A percentile compares a stretch with the other conserved stretches of the same genome.
These are phyloP conservation scores for Aspergillus funiculosus DNA, from an alignment of 495 filamentous ascomycete species.

Conservation along the genomic window DNA sequence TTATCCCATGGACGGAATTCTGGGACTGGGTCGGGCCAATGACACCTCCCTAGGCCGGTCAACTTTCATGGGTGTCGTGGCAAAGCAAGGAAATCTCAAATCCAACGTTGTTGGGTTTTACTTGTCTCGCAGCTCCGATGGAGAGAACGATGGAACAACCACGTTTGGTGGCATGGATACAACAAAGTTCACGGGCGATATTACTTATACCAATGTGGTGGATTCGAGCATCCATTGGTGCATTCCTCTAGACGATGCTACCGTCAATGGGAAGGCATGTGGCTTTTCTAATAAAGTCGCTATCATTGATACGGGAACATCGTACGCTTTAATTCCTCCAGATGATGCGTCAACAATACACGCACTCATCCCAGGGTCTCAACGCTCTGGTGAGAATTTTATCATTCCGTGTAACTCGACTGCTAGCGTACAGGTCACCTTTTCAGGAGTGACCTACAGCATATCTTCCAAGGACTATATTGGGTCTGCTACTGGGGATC, in stretches of 20 bases:
- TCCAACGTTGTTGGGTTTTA: conserved; percentile 64
- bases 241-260: conserved; percentile 58
- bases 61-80: conserved; percentile 58
- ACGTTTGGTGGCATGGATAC: conserved; percentile 68
- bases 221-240: conserved; percentile 51
- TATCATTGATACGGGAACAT: conserved; percentile 79
- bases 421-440: conserved; percentile 44
- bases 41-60: conserved; percentile 42
- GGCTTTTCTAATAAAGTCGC: conserved; percentile 48
- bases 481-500: conserved; percentile 33
- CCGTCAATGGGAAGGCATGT: conserved; percentile 49
- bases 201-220: conserved; percentile 54
- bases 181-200: conserved; percentile 57
- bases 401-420: conserved; percentile 66
- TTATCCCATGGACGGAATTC: conserved; percentile 83
- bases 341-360: conserved; percentile 61
- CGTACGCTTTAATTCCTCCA: conserved; percentile 62
- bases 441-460: conserved; percentile 55
- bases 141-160: conserved; percentile 63
- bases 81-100: conserved; percentile 49
- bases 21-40: conserved; percentile 60
- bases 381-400: conserved; percentile 49
- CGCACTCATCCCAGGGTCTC: conserved; percentile 56
- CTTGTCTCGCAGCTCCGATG: conserved; percentile 58
- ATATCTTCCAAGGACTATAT: conserved; percentile 67